A percentile compares a stretch with the other conserved stretches of the same genome.
Conservation (phyloP, 164 flowering plant species). For the Taxillus chinensis region DNA sequence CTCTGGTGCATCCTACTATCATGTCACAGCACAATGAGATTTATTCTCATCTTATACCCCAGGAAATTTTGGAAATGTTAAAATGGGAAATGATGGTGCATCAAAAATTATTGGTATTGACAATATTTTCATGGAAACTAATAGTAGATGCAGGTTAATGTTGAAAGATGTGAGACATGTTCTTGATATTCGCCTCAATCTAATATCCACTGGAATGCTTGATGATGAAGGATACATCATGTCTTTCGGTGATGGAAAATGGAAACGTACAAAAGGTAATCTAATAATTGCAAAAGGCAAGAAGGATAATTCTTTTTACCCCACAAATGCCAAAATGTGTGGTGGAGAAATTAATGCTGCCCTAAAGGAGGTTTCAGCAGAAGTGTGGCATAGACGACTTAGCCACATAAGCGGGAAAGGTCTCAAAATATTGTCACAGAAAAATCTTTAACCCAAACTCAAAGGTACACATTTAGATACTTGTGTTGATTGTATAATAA, state of each 20-base stretch:
- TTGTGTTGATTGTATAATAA: no score
- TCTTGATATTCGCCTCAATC: not conserved
- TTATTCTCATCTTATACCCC: not conserved
- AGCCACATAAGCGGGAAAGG: not conserved
- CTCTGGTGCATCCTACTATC: not conserved
- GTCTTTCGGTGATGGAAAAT: no score
- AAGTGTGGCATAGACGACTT: not conserved
- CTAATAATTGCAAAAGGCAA: no score
- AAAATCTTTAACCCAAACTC: no score
- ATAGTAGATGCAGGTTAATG: not conserved
- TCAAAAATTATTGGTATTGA: not conserved
- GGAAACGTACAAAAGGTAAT: no score
- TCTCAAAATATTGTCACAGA: no score
- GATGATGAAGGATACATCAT: no score
- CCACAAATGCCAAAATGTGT: no score
- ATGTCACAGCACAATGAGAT: not conserved
- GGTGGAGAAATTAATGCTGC: no score
- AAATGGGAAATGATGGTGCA: not conserved
- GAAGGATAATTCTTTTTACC: no score
- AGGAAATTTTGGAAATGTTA: not conserved
- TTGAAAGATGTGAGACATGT: not conserved
- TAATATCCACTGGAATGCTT: no score
- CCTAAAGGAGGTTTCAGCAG: not conserved
- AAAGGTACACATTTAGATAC: no score
- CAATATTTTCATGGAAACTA: not conserved